These are phyloP conservation scores for Beauveria sp. DNA, from an alignment of 2,329 filamentous ascomycete species.

Conservation along the genomic window DNA sequence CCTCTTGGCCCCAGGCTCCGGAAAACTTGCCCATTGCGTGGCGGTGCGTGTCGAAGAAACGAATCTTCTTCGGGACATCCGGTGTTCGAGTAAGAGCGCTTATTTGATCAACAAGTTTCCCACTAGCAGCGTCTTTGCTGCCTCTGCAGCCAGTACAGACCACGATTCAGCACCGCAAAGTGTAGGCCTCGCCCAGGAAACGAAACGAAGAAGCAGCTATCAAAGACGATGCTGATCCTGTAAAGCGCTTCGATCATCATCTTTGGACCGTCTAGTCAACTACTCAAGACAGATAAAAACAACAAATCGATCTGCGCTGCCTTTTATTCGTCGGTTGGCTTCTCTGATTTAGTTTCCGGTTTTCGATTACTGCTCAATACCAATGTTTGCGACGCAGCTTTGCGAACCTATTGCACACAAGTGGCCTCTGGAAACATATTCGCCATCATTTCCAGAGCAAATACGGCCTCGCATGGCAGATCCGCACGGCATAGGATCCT, in stretches of 20 bases:
- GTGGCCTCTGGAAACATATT: slow-evolving; percentile 9
- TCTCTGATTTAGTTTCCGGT: slow-evolving; percentile 1
- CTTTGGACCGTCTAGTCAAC: background rate
- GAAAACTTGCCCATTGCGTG: background rate
- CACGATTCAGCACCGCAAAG: background rate
- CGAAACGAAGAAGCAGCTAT: background rate
- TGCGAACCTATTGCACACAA: slow-evolving; percentile 12
- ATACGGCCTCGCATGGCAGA: slow-evolving; percentile 11
- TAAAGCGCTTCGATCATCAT: background rate
- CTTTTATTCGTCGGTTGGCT: slow-evolving; percentile 2
- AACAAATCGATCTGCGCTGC: background rate
- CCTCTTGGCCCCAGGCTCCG: background rate
- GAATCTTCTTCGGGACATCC: background rate
- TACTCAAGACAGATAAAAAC: background rate
- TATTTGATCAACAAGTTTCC: slow-evolving; percentile 1
- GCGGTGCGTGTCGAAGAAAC: background rate
- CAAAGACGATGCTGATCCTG: background rate
- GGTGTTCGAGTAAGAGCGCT: background rate
- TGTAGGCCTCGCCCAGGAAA: background rate
- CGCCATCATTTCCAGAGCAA: slow-evolving; percentile 8
- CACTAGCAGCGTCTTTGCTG: background rate
- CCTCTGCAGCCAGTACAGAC: background rate
- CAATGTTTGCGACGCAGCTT: slow-evolving; percentile 12
- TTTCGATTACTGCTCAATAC: slow-evolving; percentile 1
- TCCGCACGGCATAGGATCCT: slow-evolving; percentile 3